Evolutionary conservation across 306 rosid species (phyloP).

Genomic region (Gastrolobium bilobum): DNA sequence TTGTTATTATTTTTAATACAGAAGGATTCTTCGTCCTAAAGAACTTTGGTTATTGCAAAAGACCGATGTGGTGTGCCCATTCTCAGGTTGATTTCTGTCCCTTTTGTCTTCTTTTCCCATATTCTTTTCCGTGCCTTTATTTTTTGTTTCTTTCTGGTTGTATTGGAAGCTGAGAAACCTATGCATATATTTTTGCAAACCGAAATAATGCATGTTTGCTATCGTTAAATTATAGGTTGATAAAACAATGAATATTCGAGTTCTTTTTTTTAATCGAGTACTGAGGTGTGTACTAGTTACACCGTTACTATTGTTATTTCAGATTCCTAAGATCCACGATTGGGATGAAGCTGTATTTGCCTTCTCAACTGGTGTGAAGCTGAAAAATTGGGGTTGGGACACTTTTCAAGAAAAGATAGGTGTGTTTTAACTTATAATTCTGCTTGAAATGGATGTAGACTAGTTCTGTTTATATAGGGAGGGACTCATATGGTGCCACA

Average conservation of each 20-base stretch:
- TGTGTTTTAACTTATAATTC: neutral
- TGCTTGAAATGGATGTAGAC: neutral
- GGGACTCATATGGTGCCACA: neutral
- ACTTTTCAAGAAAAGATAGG: neutral
- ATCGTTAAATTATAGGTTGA: constrained; percentile 7
- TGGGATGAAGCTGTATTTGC: neutral
- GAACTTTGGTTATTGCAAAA: constrained; percentile 33
- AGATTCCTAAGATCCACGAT: constrained; percentile 10
- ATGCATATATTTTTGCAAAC: neutral
- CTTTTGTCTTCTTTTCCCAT: constrained; percentile 23
- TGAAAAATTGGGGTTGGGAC: neutral
- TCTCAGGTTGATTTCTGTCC: constrained; percentile 49
- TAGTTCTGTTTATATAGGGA: neutral
- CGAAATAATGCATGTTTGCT: neutral
- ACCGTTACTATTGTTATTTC: constrained; percentile 2
- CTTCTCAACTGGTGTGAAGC: neutral
- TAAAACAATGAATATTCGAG: neutral
- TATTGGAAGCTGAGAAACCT: constrained; percentile 24
- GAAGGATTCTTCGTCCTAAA: constrained; percentile 63
- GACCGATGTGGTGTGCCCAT: constrained; percentile 20
- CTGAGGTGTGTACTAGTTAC: neutral
- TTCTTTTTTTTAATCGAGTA: neutral
- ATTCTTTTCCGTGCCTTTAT: neutral
- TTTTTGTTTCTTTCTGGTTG: constrained; percentile 23
- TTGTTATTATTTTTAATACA: constrained; percentile 48